These are phyloP conservation scores for Arxiozyma telluris DNA, from an alignment of 1,139 yeast genomes.

Conservation along the genomic window DNA sequence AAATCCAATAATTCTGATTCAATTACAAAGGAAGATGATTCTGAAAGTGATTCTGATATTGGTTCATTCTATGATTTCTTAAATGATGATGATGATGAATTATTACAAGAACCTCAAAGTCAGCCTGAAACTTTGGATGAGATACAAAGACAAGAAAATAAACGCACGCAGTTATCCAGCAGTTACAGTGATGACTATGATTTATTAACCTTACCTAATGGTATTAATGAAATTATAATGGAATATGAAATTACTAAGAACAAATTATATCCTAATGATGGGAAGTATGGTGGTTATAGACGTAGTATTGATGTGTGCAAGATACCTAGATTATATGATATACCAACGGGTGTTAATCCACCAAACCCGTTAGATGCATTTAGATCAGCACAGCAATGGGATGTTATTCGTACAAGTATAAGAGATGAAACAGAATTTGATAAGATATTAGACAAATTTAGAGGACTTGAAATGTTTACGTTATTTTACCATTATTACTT, in stretches of 20 bases:
- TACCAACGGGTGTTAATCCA: slow-evolving; percentile 29
- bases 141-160: slow-evolving; percentile 6
- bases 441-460: slow-evolving; percentile 21
- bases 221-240: slow-evolving; percentile 49
- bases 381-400: slow-evolving; percentile 32
- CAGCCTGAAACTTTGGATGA: slow-evolving; percentile 14
- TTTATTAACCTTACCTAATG: slow-evolving; percentile 54
- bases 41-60: slow-evolving; percentile 12
- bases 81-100: slow-evolving; percentile 25
- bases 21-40: slow-evolving; percentile 20
- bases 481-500: slow-evolving; percentile 56
- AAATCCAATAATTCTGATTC: background rate
- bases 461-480: slow-evolving; percentile 33
- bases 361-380: slow-evolving; percentile 32
- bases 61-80: slow-evolving; percentile 15
- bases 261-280: slow-evolving; percentile 16
- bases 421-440: slow-evolving; percentile 9
- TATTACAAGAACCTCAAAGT: slow-evolving; percentile 22
- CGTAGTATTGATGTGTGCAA: slow-evolving; percentile 24
- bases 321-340: slow-evolving; percentile 19
- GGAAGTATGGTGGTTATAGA: slow-evolving; percentile 24
- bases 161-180: slow-evolving; percentile 10
- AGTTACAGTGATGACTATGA: slow-evolving; percentile 23
- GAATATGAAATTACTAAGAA: slow-evolving; percentile 22
- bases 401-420: slow-evolving; percentile 20